phyloP scores from a whole-genome alignment of 2,329 filamentous ascomycete genomes.

The Microdochium paspali region DNA sequence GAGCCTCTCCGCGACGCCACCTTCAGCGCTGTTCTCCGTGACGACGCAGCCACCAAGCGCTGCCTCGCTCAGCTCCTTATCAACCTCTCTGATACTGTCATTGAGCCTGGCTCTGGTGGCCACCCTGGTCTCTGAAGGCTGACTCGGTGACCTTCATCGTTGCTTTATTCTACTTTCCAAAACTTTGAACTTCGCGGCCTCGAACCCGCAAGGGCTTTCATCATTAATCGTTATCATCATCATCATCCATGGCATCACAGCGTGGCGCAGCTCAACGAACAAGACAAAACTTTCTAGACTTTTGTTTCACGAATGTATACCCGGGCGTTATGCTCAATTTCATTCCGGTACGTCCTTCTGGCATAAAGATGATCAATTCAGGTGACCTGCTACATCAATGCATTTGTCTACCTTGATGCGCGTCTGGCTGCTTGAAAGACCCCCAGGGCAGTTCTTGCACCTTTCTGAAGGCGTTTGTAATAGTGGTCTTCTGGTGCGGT shows the following conservation, averaged over 20 bases:
- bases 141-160: background rate
- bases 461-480: too few relatives aligned
- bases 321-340: background rate
- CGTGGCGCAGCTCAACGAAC: background rate
- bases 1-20: conserved; percentile 98
- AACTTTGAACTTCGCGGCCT: background rate
- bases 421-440: too few relatives aligned
- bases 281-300: background rate
- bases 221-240: background rate
- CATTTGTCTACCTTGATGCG: too few relatives aligned
- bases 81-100: conserved; percentile 86
- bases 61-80: conserved; percentile 95
- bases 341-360: background rate
- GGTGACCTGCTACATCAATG: too few relatives aligned
- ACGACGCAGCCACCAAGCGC: conserved; percentile 94
- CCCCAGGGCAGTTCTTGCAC: too few relatives aligned
- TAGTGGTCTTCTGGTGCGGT: too few relatives aligned
- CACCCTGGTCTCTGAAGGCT: conserved; percentile 15
- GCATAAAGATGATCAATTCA: too few relatives aligned
- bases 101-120: conserved; percentile 25
- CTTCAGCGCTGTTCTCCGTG: conserved; percentile 90
- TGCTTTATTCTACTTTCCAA: background rate
- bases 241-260: background rate
- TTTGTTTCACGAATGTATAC: background rate
- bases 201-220: background rate